Base-by-base conservation (phyloP, 768 basidiomycete species). In the Leucocoprinus leucothites region DNA sequence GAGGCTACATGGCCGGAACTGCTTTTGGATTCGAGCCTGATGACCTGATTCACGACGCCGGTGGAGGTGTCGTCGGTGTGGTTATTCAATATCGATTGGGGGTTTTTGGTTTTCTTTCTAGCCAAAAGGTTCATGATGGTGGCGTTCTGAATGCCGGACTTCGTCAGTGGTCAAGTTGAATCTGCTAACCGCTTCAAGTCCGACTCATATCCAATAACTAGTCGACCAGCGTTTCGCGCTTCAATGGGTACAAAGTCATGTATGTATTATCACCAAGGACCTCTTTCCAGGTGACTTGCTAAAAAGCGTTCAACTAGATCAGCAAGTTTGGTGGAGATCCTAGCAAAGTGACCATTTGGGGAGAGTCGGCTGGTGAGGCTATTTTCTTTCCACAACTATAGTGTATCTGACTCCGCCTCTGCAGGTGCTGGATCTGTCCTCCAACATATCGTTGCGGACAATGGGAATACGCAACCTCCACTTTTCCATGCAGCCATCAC, bases 61-160 rank as follows among this genome's bases (percentile, higher is more conserved):
- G 67, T 3, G 68, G 71, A 22, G 68, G 68, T 1, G 66, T 74
- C 1, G 64, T 79, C 0, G 69, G 66, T 3, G 74, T 78, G 16
- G 51, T 72, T 26, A 71, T 76, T 19, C 77, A 79, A 58, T 79
- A 79, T 56, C 69, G 77, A 14, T 57, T 80, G 2, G 77, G 78
- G 0, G 58, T 77, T 3, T 76, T 75, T 50, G 79, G 79, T 9
- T 82, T 81, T 62, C 61, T 82, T 34, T 52, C 80, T 26, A 77
- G 80, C 0, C 57, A 64, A 36, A 61, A 70, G 19, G 71, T 81
- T 9, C 75, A 80, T 52, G 59, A 68, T 4, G 65, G 65, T 5
- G 81, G 80, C 5, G 70, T 59, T 3, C 60, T 79, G 47, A 82
- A 82, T 44, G 77, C 76, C 16, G 81, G 79, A n/a, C 58, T 82